Base-by-base conservation (phyloP, 2,329 filamentous ascomycete genomes). In the Alternaria solani region DNA sequence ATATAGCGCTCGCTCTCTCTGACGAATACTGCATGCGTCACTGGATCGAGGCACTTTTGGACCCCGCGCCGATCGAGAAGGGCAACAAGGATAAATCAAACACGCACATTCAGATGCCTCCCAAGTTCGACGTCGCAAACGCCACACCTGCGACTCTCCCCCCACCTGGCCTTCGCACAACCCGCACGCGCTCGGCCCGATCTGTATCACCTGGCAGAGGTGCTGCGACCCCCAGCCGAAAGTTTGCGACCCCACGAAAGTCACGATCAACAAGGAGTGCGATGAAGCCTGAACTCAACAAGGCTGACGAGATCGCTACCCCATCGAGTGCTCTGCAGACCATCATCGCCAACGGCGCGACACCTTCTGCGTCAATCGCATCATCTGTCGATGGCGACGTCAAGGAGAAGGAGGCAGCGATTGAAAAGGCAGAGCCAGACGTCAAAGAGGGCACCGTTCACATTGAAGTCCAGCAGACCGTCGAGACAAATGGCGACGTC, bases 31-130 rank as follows among this genome's bases (percentile, higher is more conserved):
- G 87, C 57, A 93, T 98, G 78, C 81, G 86, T 49, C 85, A 90
- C 44, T 99, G 95, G 95, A 92, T 99, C 68, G 88, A 88, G 57
- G 95, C 95, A n/a, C 86, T 99, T 18, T 86, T 99, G 51, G 94
- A 98, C 76, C 89, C 93, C n/a, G 83, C 90, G 64, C 90, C 93
- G 28, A 96, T 98, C 62, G 83, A 83, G 47, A 86, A 87, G 73
- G 85, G 84, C 54, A 83, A 86, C 26, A 87, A 88, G 66, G 90
- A 89, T 66, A 86, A 92, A 56, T 86, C 89, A 65, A 93, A 92
- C 81, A 59, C 65, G 25, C 87, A 85, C 62, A 97, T 97, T 67
- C 81, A 86, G 16, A 89, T 92, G 25, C 95, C 95, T 46, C 95
- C 95, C 23, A 90, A 88, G 68, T 96, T 91, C 74, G 88, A 91